phyloP scores from a whole-genome alignment of 345 rosid genomes.

The Hevea brasiliensis region DNA sequence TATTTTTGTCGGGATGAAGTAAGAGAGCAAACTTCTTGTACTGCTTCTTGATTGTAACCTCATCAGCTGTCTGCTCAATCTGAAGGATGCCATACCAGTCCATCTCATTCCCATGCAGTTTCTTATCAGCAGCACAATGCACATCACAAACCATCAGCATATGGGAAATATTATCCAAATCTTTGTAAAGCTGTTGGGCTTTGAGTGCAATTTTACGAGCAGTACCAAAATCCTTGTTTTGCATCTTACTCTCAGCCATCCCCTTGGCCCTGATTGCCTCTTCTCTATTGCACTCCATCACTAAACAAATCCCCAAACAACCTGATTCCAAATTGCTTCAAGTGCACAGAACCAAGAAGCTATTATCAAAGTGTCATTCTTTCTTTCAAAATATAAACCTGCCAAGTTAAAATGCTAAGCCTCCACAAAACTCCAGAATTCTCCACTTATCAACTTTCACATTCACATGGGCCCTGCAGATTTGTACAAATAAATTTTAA shows the following conservation, averaged over 20 bases:
- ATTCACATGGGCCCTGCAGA: conserved; percentile 13
- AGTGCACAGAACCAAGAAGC: neutral
- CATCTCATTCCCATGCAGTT: conserved; percentile 55
- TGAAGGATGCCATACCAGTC: conserved; percentile 95
- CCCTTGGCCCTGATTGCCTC: conserved; percentile 84
- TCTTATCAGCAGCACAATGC: conserved; percentile 67
- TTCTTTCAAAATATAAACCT: neutral
- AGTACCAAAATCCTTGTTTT: conserved; percentile 48
- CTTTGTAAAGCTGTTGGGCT: conserved; percentile 67
- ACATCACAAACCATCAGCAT: conserved; percentile 84
- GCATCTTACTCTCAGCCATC: conserved; percentile 66
- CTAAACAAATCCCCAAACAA: conserved; percentile 8
- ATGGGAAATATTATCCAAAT: conserved; percentile 58
- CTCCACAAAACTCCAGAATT: conserved; percentile 4
- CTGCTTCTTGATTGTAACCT: conserved; percentile 73
- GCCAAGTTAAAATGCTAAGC: neutral
- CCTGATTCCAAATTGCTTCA: conserved; percentile 7
- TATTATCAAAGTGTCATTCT: conserved; percentile 6
- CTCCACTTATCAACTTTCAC: conserved; percentile 7
- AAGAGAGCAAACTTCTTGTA: conserved; percentile 74
- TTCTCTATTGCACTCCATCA: conserved; percentile 84
- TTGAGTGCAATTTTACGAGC: conserved; percentile 65
- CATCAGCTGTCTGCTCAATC: conserved; percentile 60
- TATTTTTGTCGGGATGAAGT: conserved; percentile 94
- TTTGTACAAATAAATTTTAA: conserved; percentile 5